These are phyloP conservation scores for Metschnikowia aberdeeniae DNA, from an alignment of 805 yeast species.

Conservation along the genomic window DNA sequence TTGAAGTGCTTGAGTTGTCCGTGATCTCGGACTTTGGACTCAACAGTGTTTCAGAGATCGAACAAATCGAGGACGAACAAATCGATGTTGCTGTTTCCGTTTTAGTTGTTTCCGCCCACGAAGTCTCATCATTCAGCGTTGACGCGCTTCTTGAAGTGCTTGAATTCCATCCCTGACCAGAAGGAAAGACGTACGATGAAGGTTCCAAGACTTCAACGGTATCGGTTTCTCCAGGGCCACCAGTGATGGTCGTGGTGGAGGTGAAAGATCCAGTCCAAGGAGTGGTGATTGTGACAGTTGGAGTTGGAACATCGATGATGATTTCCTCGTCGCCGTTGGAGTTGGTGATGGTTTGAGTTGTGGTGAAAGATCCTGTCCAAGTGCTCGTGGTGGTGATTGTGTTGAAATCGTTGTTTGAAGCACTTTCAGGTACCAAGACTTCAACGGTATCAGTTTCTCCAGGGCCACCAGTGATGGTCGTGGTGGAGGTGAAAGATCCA, in stretches of 20 bases:
- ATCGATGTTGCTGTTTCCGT: too few relatives aligned
- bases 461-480: background rate
- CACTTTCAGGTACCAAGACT: background rate
- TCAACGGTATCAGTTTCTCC: constrained; percentile 6
- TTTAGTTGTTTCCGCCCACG: too few relatives aligned
- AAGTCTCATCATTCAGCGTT: too few relatives aligned
- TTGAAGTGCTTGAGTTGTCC: too few relatives aligned
- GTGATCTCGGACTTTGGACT: too few relatives aligned
- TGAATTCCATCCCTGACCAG: too few relatives aligned
- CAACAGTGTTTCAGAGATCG: too few relatives aligned
- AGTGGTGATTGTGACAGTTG: constrained; percentile 6
- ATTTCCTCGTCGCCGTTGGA: background rate
- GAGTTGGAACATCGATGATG: constrained; percentile 16
- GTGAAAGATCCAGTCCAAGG: constrained; percentile 3
- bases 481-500: background rate
- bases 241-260: background rate
- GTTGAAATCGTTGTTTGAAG: too few relatives aligned
- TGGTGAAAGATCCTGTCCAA: background rate
- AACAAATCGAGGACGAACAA: too few relatives aligned
- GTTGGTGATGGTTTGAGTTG: background rate
- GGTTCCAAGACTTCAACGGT: background rate
- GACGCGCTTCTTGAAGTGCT: too few relatives aligned
- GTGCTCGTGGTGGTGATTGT: background rate
- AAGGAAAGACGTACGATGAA: too few relatives aligned
- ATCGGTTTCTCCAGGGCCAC: constrained; percentile 3